phyloP scores from a whole-genome alignment of 2,329 filamentous ascomycete species.

The Cladosporium sp. region DNA sequence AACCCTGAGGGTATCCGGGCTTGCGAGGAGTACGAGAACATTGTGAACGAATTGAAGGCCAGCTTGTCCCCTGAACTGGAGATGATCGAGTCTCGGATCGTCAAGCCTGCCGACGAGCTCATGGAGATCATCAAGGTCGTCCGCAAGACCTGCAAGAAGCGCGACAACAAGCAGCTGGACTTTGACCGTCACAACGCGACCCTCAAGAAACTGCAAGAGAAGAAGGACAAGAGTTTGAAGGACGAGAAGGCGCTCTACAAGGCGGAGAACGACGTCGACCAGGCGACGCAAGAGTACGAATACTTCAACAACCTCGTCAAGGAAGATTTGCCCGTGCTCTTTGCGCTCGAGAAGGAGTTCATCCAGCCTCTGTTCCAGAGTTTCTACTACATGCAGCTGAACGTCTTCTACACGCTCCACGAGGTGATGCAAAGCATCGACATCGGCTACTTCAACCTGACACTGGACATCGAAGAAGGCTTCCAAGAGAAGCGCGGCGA shows the following conservation, averaged over 20 bases:
- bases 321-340: constrained; percentile 89
- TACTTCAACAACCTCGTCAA: constrained; percentile 98
- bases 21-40: constrained; percentile 91
- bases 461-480: constrained; percentile 83
- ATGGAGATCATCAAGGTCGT: constrained; percentile 94
- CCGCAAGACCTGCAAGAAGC: constrained; percentile 80
- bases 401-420: constrained; percentile 97
- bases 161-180: constrained; percentile 95
- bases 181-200: constrained; percentile 81
- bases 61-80: constrained; percentile 88
- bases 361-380: constrained; percentile 96
- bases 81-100: constrained; percentile 91
- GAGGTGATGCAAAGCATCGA: constrained; percentile 97
- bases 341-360: constrained; percentile 84
- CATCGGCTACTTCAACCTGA: constrained; percentile 95
- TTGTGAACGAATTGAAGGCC: constrained; percentile 85
- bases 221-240: constrained; percentile 93
- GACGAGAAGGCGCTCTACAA: constrained; percentile 98
- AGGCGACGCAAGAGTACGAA: constrained; percentile 91
- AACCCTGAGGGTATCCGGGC: constrained; percentile 91
- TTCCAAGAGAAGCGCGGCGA: constrained; percentile 86
- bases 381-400: constrained; percentile 99
- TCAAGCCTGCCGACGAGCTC: constrained; percentile 88
- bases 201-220: constrained; percentile 93
- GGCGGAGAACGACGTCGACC: constrained; percentile 84